Base-by-base conservation (phyloP, 2,329 filamentous ascomycete species). In the Neofusicoccum cordaticola region DNA sequence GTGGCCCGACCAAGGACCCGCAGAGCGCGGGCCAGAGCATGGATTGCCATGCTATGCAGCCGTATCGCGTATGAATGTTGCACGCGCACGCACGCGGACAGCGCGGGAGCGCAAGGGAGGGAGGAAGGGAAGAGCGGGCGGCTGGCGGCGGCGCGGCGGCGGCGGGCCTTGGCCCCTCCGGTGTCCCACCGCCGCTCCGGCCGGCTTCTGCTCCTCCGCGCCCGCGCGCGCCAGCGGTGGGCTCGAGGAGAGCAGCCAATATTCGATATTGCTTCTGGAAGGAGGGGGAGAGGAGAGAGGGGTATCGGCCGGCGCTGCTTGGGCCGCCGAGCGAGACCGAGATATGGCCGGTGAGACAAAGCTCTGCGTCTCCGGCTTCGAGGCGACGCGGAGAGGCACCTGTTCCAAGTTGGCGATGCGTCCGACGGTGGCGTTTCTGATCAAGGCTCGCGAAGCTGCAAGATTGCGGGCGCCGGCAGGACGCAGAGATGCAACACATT, bases 181-280 rank as follows among this genome's bases (percentile, higher is more conserved):
- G 41, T 15, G 52, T 45, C 4, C 42, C 27, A 31, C 27, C 27
- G 27, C 27, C 27, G 27, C 27, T 31, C 27, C 27, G 27, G 27
- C 27, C 27, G 27, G 27, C 27, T 31, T 34, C 56, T n/a, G 39
- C 15, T 31, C 50, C 19, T 34, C 27, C 19, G 9, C 6, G 47
- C 27, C 6, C 47, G 31, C 27, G 51, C 19, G 22, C 7, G 39
- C 53, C 39, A 58, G 53, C 53, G 53, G 53, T 58, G 53, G 15
- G 53, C 41, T 42, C 41, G 39, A 42, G 19, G 11, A n/a, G 37
- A 45, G n/a, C 42, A 45, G n/a, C 42, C 42, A 35, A 60, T 47
- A 60, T 60, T 60, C 56, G 56, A 60, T 48, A 60, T 60, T 60
- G 56, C 56, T 60, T 60, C 56, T 60, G 42, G 56, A 60, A 47